A percentile compares a stretch with the other conserved stretches of the same genome.
Conservation (phyloP, 2,329 filamentous ascomycete genomes). For the Acephala macrosclerotiorum region DNA sequence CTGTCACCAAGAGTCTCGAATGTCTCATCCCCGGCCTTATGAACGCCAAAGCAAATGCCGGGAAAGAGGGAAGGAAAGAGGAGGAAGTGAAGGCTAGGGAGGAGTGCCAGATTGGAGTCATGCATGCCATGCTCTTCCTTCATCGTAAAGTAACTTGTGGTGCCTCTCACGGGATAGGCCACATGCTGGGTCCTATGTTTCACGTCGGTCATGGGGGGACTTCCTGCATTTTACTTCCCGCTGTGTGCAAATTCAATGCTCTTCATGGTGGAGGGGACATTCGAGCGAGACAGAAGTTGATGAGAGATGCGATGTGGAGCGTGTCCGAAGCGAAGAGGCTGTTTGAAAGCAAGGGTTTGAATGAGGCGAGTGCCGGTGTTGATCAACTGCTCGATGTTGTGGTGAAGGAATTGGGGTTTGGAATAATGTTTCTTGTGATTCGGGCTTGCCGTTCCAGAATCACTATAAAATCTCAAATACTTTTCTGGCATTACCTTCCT, state of each 20-base stretch:
- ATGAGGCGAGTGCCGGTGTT: slow-evolving; percentile 45
- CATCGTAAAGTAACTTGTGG: slow-evolving; percentile 9
- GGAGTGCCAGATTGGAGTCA: slow-evolving; percentile 6
- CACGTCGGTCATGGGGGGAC: slow-evolving; percentile 44
- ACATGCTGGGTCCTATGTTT: slow-evolving; percentile 8
- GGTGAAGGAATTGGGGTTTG: slow-evolving; percentile 42
- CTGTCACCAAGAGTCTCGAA: background rate
- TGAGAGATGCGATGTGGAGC: slow-evolving; percentile 51
- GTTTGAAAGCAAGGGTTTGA: background rate
- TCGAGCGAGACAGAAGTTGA: slow-evolving; percentile 42
- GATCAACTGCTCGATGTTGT: slow-evolving; percentile 47
- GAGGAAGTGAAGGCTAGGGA: background rate
- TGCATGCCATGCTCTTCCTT: slow-evolving; percentile 9
- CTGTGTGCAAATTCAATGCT: slow-evolving; percentile 62
- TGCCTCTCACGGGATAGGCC: slow-evolving; percentile 8
- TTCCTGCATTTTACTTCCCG: slow-evolving; percentile 57
- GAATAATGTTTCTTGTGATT: no score
- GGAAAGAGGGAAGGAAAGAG: background rate
- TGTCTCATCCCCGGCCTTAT: slow-evolving; percentile 8
- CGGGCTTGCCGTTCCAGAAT: no score
- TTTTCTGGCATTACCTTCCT: no score
- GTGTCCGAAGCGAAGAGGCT: slow-evolving; percentile 51
- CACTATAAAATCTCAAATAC: no score
- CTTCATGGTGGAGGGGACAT: slow-evolving; percentile 14
- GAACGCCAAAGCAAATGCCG: background rate